These are phyloP conservation scores for Canavalia ensiformis DNA, from an alignment of 306 rosid genomes.

Conservation along the genomic window DNA sequence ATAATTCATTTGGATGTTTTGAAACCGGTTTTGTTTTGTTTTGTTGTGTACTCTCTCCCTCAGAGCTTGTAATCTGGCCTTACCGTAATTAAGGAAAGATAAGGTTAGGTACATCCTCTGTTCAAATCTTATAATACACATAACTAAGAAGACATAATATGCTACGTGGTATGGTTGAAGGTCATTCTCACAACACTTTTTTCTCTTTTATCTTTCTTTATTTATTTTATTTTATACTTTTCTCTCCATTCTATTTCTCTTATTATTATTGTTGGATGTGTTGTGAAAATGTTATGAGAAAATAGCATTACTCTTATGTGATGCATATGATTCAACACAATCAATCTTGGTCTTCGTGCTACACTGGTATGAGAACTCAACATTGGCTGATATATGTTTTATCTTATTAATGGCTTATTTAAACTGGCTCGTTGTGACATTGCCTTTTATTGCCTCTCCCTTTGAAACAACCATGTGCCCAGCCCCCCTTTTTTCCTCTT, in stretches of 20 bases:
- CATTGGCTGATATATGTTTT: constrained; percentile 1
- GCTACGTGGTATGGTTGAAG: neutral
- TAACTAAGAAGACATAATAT: neutral
- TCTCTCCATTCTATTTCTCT: too few species aligned
- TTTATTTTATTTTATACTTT: too few species aligned
- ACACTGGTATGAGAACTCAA: neutral
- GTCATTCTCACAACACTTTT: too few species aligned
- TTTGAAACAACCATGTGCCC: constrained; percentile 32
- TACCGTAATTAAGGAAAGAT: neutral
- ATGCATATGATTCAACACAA: constrained; percentile 7
- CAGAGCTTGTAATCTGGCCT: neutral
- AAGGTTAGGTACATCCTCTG: constrained; percentile 1
- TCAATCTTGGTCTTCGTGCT: constrained; percentile 19
- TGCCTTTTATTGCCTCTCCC: constrained; percentile 40
- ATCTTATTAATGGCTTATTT: constrained; percentile 1
- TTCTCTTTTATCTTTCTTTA: too few species aligned
- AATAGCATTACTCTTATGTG: neutral
- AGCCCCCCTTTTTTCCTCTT: neutral
- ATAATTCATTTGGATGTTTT: constrained; percentile 10
- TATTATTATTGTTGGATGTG: too few species aligned
- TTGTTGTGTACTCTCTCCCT: neutral
- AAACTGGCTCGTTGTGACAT: constrained; percentile 21
- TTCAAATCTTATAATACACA: neutral
- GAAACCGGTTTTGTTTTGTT: constrained; percentile 3
- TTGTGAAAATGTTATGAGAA: too few species aligned